These are phyloP conservation scores for Nigrograna mackinnonii DNA, from an alignment of 2,329 filamentous ascomycete genomes.

Conservation along the genomic window DNA sequence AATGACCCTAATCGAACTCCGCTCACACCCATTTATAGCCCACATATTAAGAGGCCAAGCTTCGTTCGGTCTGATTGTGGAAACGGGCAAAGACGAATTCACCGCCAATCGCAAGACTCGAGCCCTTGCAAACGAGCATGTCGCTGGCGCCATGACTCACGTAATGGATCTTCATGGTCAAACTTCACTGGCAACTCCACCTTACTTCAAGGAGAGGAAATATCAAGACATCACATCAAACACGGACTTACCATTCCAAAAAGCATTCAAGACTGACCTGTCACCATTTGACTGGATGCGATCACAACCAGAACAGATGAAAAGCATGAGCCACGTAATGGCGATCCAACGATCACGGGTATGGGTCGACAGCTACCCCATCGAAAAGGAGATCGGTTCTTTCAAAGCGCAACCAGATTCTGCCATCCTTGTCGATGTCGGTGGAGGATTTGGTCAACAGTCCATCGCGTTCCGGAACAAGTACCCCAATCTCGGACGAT, in stretches of 20 bases:
- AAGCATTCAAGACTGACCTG: conserved; percentile 25
- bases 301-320: conserved; percentile 26
- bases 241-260: conserved; percentile 30
- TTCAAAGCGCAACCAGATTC: conserved; percentile 18
- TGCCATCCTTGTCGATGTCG: conserved; percentile 32
- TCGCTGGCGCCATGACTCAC: conserved; percentile 28
- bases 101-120: conserved; percentile 31
- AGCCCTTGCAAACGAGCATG: conserved; percentile 25
- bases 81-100: conserved; percentile 30
- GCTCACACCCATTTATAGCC: conserved; percentile 7
- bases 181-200: conserved; percentile 26
- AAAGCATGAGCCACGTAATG: conserved; percentile 30
- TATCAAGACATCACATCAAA: conserved; percentile 27
- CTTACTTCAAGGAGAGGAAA: conserved; percentile 28
- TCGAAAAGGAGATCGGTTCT: conserved; percentile 13
- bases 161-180: conserved; percentile 21
- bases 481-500: conserved; percentile 9
- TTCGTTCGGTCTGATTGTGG: conserved; percentile 31
- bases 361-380: conserved; percentile 25
- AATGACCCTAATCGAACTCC: no score
- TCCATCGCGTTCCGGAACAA: conserved; percentile 22
- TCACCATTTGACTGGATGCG: conserved; percentile 33
- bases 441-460: conserved; percentile 36
- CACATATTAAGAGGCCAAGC: conserved; percentile 39
- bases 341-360: conserved; percentile 19